Evolutionary conservation across 805 yeast genomes (phyloP).

Genomic region (Torulaspora microellipsoides): DNA sequence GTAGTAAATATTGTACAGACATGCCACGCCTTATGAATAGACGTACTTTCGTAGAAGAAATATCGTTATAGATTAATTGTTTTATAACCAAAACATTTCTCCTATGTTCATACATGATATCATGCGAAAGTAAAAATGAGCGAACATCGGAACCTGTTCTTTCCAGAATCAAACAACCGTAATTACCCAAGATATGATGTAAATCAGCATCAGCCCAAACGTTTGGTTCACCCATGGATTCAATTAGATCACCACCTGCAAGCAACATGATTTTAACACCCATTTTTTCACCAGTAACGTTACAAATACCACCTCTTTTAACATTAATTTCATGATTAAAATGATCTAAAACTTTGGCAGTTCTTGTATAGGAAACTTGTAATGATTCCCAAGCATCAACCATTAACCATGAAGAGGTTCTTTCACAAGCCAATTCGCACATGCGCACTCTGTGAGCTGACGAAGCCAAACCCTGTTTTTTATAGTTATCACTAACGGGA

Average conservation of each 20-base stretch:
- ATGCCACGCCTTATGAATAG: constrained; percentile 88
- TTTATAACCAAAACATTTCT: constrained; percentile 90
- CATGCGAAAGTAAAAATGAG: constrained; percentile 85
- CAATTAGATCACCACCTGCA: constrained; percentile 97
- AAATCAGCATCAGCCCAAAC: constrained; percentile 97
- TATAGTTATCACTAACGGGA: constrained; percentile 90
- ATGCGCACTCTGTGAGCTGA: constrained; percentile 88
- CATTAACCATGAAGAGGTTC: constrained; percentile 97
- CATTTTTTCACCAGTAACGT: constrained; percentile 53
- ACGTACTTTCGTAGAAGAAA: constrained; percentile 90
- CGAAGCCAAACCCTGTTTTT: constrained; percentile 88
- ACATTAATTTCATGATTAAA: constrained; percentile 93
- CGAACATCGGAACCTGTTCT: constrained; percentile 96
- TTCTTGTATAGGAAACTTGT: constrained; percentile 85
- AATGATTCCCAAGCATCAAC: constrained; percentile 99
- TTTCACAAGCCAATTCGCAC: constrained; percentile 97
- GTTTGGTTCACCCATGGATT: constrained; percentile 99
- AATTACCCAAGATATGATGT: constrained; percentile 90
- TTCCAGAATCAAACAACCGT: constrained; percentile 95
- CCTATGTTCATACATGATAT: constrained; percentile 95
- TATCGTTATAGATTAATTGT: constrained; percentile 94
- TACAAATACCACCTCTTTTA: constrained; percentile 76
- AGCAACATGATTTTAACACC: constrained; percentile 93
- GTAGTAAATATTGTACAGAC: constrained; percentile 93
- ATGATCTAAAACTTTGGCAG: constrained; percentile 93